Percentiles rank a stretch among this genome's conserved stretches.
Conservation (phyloP, 768 basidiomycete genomes). For the Termitomyces bulborhizus region DNA sequence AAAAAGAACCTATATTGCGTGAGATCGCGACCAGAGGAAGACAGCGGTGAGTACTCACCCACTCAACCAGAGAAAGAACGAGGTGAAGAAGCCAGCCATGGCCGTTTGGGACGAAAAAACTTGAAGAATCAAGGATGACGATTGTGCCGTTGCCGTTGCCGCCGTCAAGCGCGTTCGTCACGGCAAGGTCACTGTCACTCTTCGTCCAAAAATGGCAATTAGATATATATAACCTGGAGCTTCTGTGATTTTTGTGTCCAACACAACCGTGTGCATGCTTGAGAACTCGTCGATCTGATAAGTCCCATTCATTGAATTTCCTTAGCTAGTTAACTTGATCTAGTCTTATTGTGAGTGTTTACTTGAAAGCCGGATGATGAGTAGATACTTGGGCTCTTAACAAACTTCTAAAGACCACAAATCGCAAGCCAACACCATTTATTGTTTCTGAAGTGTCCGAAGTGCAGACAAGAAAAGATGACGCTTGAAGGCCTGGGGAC, state of each 20-base stretch:
- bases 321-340: too few relatives aligned
- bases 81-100: constrained; percentile 37
- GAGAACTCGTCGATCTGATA: neutral
- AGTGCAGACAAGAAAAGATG: too few relatives aligned
- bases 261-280: too few relatives aligned
- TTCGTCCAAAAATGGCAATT: neutral
- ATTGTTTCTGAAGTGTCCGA: too few relatives aligned
- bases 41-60: constrained; percentile 22
- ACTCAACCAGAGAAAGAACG: constrained; percentile 40
- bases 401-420: too few relatives aligned
- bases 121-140: neutral
- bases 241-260: too few relatives aligned
- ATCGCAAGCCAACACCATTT: too few relatives aligned
- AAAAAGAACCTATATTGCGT: constrained; percentile 62
- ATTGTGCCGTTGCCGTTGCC: neutral
- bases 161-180: constrained; percentile 1
- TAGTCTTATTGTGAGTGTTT: too few relatives aligned
- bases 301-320: neutral
- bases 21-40: neutral
- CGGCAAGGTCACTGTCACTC: neutral
- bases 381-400: too few relatives aligned
- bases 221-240: too few relatives aligned
- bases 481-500: neutral
- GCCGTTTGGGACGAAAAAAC: neutral
- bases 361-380: too few relatives aligned